These are phyloP conservation scores for Neurospora cerealis DNA, from an alignment of 495 filamentous ascomycete genomes.

Conservation along the genomic window DNA sequence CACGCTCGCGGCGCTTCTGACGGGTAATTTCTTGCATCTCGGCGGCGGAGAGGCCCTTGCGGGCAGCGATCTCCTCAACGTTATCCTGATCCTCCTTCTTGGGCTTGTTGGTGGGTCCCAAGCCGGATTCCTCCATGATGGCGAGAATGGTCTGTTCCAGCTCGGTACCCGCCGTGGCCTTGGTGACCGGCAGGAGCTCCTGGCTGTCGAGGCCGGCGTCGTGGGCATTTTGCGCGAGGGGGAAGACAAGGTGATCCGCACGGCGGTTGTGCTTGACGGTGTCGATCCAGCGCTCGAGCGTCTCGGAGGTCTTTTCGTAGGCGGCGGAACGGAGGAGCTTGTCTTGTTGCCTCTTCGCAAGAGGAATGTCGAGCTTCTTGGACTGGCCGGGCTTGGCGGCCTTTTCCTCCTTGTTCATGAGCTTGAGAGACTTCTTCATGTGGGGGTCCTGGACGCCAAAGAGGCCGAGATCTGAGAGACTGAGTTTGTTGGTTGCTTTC, in stretches of 20 bases:
- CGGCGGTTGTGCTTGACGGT: slow-evolving; percentile 89
- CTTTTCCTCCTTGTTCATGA: slow-evolving; percentile 47
- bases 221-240: slow-evolving; percentile 61
- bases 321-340: slow-evolving; percentile 74
- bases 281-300: slow-evolving; percentile 80
- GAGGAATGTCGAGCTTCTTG: slow-evolving; percentile 72
- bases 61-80: slow-evolving; percentile 53
- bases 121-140: slow-evolving; percentile 81
- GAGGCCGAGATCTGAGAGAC: slow-evolving; percentile 64
- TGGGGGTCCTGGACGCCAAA: slow-evolving; percentile 62
- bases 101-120: slow-evolving; percentile 41
- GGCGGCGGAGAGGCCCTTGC: slow-evolving; percentile 41
- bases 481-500: slow-evolving; percentile 56
- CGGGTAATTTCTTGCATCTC: slow-evolving; percentile 65
- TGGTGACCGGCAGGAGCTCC: slow-evolving; percentile 44
- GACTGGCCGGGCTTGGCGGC: slow-evolving; percentile 42
- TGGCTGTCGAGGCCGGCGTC: slow-evolving; percentile 37
- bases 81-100: slow-evolving; percentile 51
- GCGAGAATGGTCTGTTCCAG: slow-evolving; percentile 74
- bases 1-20: slow-evolving; percentile 69
- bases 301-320: slow-evolving; percentile 85
- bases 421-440: slow-evolving; percentile 70
- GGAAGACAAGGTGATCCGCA: slow-evolving; percentile 88
- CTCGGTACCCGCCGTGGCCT: slow-evolving; percentile 57
- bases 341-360: slow-evolving; percentile 85